These are phyloP conservation scores for Bryoglossum gracile DNA, from an alignment of 495 filamentous ascomycete genomes.

Conservation along the genomic window DNA sequence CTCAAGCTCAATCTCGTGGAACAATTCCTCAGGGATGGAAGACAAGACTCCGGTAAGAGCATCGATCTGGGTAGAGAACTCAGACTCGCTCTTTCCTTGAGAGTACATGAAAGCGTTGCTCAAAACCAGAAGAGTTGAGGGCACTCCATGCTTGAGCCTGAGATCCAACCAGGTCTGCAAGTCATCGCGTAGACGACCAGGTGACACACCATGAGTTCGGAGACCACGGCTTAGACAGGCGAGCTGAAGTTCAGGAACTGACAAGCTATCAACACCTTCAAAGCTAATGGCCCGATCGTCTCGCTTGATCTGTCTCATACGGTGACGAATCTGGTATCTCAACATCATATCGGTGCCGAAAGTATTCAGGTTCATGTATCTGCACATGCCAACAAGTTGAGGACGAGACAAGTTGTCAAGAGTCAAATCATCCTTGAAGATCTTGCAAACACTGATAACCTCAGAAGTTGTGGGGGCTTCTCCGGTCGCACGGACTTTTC, in stretches of 20 bases:
- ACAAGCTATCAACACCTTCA: slow-evolving; percentile 89
- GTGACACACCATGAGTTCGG: slow-evolving; percentile 83
- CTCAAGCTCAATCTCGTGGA: slow-evolving; percentile 99
- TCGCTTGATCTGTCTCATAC: slow-evolving; percentile 98
- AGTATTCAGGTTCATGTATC: slow-evolving; percentile 95
- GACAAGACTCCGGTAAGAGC: slow-evolving; percentile 86
- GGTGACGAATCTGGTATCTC: slow-evolving; percentile 93
- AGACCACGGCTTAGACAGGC: slow-evolving; percentile 87
- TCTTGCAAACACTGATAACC: slow-evolving; percentile 98
- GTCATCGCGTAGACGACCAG: slow-evolving; percentile 81
- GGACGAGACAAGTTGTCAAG: slow-evolving; percentile 95
- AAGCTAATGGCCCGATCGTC: slow-evolving; percentile 93
- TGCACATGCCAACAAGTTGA: slow-evolving; percentile 94
- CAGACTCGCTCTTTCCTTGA: slow-evolving; percentile 71
- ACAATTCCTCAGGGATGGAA: slow-evolving; percentile 94
- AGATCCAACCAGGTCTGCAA: slow-evolving; percentile 93
- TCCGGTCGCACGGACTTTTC: slow-evolving; percentile 87
- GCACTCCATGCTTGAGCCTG: slow-evolving; percentile 84
- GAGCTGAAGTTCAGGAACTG: slow-evolving; percentile 87
- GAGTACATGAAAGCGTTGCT: slow-evolving; percentile 97
- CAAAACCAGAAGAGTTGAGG: slow-evolving; percentile 88
- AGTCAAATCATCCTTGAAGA: slow-evolving; percentile 97
- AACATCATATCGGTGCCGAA: slow-evolving; percentile 97
- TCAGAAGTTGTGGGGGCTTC: slow-evolving; percentile 82
- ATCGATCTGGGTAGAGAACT: slow-evolving; percentile 86